Evolutionary conservation across 768 basidiomycete species (phyloP).

Genomic region (Hortiboletus campestris): DNA sequence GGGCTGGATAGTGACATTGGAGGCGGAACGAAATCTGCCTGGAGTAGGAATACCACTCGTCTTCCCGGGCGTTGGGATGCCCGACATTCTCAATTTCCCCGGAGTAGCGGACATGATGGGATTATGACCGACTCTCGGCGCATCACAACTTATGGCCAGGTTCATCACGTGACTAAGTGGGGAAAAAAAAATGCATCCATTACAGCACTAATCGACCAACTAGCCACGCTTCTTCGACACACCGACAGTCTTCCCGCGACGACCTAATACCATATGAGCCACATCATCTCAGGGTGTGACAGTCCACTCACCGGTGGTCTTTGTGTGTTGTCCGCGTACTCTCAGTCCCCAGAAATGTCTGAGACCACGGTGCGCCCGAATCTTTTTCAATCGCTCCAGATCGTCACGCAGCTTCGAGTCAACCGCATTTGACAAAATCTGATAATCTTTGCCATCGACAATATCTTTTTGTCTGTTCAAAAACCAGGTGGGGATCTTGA

Average conservation of each 20-base stretch:
- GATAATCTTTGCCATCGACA: conserved; percentile 93
- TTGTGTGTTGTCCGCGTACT: conserved; percentile 98
- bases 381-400: conserved; percentile 98
- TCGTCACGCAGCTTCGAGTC: conserved; percentile 99
- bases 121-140: neutral
- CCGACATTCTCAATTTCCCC: conserved; percentile 41
- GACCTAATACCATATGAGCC: conserved; percentile 48
- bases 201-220: conserved; percentile 7
- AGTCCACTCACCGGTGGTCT: conserved; percentile 78
- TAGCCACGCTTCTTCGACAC: conserved; percentile 87
- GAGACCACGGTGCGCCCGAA: conserved; percentile 92
- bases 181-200: neutral
- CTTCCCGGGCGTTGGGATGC: conserved; percentile 48
- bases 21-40: conserved; percentile 66
- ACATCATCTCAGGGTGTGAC: neutral
- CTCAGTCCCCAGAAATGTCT: conserved; percentile 93
- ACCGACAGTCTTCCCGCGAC: conserved; percentile 95
- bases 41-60: conserved; percentile 63
- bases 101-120: conserved; percentile 42
- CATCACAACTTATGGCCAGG: neutral
- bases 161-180: conserved; percentile 21
- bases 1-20: conserved; percentile 42
- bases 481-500: conserved; percentile 99
- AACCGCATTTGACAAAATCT: conserved; percentile 93
- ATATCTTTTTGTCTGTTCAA: conserved; percentile 99